phyloP scores from a whole-genome alignment of 2,329 filamentous ascomycete species.

The Ambrosiella cleistominuta region DNA sequence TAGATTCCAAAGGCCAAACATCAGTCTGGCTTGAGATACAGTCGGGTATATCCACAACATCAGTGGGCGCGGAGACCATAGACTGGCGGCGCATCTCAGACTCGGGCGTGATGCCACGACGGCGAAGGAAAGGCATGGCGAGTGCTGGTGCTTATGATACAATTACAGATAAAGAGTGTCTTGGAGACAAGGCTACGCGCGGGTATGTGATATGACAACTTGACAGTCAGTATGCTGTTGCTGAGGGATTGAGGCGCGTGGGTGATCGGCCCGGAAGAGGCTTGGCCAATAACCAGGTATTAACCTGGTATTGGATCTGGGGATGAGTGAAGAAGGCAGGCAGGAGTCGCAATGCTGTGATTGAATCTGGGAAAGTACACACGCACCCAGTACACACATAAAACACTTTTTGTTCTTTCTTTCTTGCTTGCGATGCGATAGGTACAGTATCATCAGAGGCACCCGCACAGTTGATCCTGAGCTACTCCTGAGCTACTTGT shows the following conservation, averaged over 20 bases:
- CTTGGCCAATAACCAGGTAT: background rate
- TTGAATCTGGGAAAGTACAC: too few species aligned
- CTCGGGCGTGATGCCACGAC: constrained; percentile 41
- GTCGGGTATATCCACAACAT: constrained; percentile 3
- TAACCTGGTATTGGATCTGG: background rate
- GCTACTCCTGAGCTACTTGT: too few species aligned
- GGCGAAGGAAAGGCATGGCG: constrained; percentile 43
- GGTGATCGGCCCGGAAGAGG: background rate
- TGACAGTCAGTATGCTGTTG: background rate
- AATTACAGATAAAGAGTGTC: constrained; percentile 13
- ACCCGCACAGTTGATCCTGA: too few species aligned
- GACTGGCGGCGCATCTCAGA: constrained; percentile 39
- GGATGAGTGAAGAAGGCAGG: too few species aligned
- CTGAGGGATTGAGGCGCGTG: background rate
- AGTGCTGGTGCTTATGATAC: constrained; percentile 23
- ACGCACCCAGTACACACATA: too few species aligned
- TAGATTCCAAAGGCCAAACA: too few species aligned
- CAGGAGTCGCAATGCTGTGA: too few species aligned
- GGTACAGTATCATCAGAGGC: too few species aligned
- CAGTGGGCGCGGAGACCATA: constrained; percentile 17
- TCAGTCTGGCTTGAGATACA: background rate
- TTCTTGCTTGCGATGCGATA: too few species aligned
- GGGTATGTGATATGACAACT: background rate
- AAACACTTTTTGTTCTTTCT: too few species aligned
- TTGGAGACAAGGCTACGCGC: constrained; percentile 2